Conservation (phyloP, 305 asterid species). For the Salvia sclarea region DNA sequence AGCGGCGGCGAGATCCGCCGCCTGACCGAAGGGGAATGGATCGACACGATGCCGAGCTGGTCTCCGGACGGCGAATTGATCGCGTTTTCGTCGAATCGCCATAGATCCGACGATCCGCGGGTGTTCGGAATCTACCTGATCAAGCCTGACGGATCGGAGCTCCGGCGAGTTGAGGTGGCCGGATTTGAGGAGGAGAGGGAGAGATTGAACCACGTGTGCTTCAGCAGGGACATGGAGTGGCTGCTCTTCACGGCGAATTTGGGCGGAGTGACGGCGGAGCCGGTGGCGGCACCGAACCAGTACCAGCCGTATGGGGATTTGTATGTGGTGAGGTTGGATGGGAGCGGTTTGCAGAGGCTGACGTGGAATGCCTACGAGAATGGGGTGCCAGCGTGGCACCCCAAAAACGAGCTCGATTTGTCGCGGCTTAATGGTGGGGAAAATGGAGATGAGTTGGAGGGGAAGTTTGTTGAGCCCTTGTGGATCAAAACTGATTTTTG, state of each 20-base stretch:
- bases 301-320: constrained; percentile 87
- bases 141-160: constrained; percentile 52
- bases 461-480: constrained; percentile 61
- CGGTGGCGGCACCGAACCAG: constrained; percentile 75
- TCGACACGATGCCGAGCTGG: constrained; percentile 95
- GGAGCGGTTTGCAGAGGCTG: constrained; percentile 65
- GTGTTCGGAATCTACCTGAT: constrained; percentile 61
- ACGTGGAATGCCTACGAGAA: constrained; percentile 79
- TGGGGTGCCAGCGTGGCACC: constrained; percentile 78
- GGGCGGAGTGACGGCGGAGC: constrained; percentile 78
- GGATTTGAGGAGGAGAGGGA: constrained; percentile 51
- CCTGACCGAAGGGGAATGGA: constrained; percentile 76
- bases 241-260: constrained; percentile 66
- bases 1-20: constrained; percentile 58
- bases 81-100: constrained; percentile 83
- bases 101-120: constrained; percentile 42
- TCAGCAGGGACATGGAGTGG: constrained; percentile 76
- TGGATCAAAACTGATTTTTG: constrained; percentile 62
- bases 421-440: background rate
- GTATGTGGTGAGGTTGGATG: constrained; percentile 67
- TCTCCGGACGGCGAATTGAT: constrained; percentile 77
- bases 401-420: background rate
- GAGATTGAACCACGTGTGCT: constrained; percentile 83
- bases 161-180: constrained; percentile 51
- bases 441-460: constrained; percentile 44